Evolutionary conservation across 1,139 yeast species (phyloP).

Genomic region (Pichiaceae sp.): DNA sequence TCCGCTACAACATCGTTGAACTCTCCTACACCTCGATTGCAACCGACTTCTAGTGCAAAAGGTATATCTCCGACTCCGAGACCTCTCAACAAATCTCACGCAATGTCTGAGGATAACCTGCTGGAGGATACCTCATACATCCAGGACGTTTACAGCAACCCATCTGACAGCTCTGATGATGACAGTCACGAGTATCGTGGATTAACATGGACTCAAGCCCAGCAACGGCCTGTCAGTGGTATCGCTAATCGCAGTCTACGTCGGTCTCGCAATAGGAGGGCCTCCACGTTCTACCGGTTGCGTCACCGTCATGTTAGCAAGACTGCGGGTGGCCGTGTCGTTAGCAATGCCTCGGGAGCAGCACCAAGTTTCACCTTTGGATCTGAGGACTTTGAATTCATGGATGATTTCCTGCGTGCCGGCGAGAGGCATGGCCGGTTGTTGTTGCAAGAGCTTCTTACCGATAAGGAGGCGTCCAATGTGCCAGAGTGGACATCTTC

Average conservation of each 20-base stretch:
- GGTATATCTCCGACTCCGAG: background rate
- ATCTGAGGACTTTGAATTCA: conserved; percentile 17
- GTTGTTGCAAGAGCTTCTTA: conserved; percentile 56
- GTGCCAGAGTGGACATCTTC: conserved; percentile 48
- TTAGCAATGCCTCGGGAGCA: background rate
- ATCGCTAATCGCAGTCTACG: background rate
- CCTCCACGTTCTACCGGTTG: conserved; percentile 1
- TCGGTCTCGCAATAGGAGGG: conserved; percentile 1
- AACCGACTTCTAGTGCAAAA: background rate
- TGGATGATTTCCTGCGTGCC: conserved; percentile 23
- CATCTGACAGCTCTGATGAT: background rate
- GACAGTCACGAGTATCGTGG: background rate
- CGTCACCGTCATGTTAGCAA: conserved; percentile 1
- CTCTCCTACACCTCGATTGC: background rate
- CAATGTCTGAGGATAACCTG: background rate
- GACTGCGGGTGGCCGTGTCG: background rate
- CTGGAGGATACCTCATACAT: background rate
- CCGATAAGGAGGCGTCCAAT: conserved; percentile 54
- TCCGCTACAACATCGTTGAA: background rate
- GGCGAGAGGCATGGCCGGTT: conserved; percentile 33
- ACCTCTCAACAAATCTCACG: background rate
- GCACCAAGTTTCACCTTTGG: conserved; percentile 1
- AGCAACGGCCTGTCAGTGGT: background rate
- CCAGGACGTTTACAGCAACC: background rate
- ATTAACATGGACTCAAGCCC: background rate